phyloP scores from a whole-genome alignment of 1,284 basidiomycete genomes.

The Salmacisia buchloeana region DNA sequence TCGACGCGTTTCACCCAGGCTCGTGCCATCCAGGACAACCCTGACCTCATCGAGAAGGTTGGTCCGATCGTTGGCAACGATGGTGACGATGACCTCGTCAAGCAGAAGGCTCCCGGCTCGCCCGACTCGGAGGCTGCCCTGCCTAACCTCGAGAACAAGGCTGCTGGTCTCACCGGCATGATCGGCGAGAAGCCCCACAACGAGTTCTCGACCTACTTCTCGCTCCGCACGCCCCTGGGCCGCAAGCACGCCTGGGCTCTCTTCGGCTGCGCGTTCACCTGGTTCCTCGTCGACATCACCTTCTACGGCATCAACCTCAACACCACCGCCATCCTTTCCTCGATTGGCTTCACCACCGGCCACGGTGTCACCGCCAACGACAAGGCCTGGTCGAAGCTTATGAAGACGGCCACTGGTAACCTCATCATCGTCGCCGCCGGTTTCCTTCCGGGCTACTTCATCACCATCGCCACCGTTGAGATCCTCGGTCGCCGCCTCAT shows the following conservation, averaged over 20 bases:
- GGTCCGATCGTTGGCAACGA: conserved; percentile 55
- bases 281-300: conserved; percentile 59
- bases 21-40: conserved; percentile 66
- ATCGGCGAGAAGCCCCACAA: conserved; percentile 29
- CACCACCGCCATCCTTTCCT: conserved; percentile 64
- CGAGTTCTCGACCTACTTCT: conserved; percentile 35
- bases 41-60: conserved; percentile 56
- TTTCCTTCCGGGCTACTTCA: conserved; percentile 48
- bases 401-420: conserved; percentile 55
- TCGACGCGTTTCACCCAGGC: conserved; percentile 80
- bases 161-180: conserved; percentile 33
- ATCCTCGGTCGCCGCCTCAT: conserved; percentile 48
- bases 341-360: conserved; percentile 59
- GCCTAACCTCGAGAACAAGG: conserved; percentile 24
- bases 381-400: conserved; percentile 54
- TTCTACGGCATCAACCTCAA: conserved; percentile 79
- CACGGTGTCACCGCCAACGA: conserved; percentile 11
- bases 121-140: conserved; percentile 21
- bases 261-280: conserved; percentile 34
- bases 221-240: conserved; percentile 38
- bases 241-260: conserved; percentile 22
- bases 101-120: conserved; percentile 23
- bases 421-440: conserved; percentile 35
- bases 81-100: conserved; percentile 19
- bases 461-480: conserved; percentile 41